Evolutionary conservation across 306 rosid species (phyloP).

Genomic region (Dryas alaskensis): DNA sequence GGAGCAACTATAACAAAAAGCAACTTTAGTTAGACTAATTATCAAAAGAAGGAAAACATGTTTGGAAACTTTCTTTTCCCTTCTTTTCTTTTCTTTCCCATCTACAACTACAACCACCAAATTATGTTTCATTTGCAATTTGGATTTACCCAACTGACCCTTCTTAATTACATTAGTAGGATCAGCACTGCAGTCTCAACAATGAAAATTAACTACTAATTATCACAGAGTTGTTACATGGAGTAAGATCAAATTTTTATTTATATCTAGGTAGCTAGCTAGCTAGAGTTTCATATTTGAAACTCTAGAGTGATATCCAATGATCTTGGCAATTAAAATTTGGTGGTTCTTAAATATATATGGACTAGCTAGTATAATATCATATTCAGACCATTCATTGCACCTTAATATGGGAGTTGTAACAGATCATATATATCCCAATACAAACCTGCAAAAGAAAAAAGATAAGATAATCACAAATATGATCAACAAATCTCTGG

Average conservation of each 20-base stretch:
- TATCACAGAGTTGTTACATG: background rate
- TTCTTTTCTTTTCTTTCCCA: slow-evolving; percentile 29
- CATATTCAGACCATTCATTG: too few species aligned
- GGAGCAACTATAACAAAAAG: slow-evolving; percentile 16
- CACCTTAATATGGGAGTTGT: too few species aligned
- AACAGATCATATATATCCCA: too few species aligned
- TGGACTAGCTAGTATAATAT: too few species aligned
- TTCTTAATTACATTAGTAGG: background rate
- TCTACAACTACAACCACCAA: slow-evolving; percentile 36
- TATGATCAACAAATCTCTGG: too few species aligned
- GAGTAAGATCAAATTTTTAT: background rate
- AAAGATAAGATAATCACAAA: too few species aligned
- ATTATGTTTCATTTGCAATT: slow-evolving; percentile 8
- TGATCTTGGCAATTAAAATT: background rate
- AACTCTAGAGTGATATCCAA: background rate
- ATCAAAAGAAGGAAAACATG: slow-evolving; percentile 27
- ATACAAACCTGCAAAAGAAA: too few species aligned
- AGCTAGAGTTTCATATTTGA: background rate
- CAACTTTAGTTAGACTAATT: slow-evolving; percentile 19
- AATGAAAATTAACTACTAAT: background rate
- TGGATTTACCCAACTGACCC: slow-evolving; percentile 17
- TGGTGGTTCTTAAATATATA: background rate
- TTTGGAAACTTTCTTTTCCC: slow-evolving; percentile 37
- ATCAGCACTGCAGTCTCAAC: background rate
- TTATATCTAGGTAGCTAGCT: background rate